These are phyloP conservation scores for Alisma plantagoaquatica DNA, from an alignment of 106 monocot species.

Conservation along the genomic window DNA sequence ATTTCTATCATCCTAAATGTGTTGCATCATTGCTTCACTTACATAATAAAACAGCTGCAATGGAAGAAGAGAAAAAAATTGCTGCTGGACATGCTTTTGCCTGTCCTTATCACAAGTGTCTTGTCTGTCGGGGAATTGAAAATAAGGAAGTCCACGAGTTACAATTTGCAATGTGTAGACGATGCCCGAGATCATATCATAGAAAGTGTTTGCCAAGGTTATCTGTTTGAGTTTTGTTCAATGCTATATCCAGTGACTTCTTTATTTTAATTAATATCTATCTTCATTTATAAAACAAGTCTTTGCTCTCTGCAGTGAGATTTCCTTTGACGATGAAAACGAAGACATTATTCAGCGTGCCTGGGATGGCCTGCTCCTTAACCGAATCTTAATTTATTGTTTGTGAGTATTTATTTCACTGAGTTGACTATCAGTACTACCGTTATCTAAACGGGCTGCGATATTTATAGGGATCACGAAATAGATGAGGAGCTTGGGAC, in stretches of 20 bases:
- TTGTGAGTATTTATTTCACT: slow-evolving; percentile 21
- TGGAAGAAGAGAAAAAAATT: slow-evolving; percentile 39
- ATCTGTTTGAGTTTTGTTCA: too few relatives aligned
- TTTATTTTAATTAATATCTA: too few relatives aligned
- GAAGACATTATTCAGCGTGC: slow-evolving; percentile 32
- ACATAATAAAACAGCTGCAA: slow-evolving; percentile 32
- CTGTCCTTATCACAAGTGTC: slow-evolving; percentile 71
- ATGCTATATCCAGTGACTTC: too few relatives aligned
- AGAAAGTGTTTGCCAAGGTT: slow-evolving; percentile 86
- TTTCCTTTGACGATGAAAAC: slow-evolving; percentile 36
- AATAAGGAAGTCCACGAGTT: slow-evolving; percentile 40
- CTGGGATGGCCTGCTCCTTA: slow-evolving; percentile 62
- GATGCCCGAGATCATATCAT: slow-evolving; percentile 83
- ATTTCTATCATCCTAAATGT: slow-evolving; percentile 85
- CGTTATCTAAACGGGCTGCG: background rate
- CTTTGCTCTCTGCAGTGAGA: slow-evolving; percentile 28
- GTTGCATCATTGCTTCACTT: slow-evolving; percentile 40
- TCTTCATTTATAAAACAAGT: too few relatives aligned
- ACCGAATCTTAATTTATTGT: slow-evolving; percentile 74
- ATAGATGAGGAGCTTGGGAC: slow-evolving; percentile 46
- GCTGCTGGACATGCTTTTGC: slow-evolving; percentile 46
- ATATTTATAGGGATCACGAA: slow-evolving; percentile 33
- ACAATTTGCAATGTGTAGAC: slow-evolving; percentile 86
- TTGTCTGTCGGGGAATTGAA: slow-evolving; percentile 56
- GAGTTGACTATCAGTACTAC: background rate